Evolutionary conservation across 148 eudicot species (phyloP).

Genomic region (Spergularia bocconei): DNA sequence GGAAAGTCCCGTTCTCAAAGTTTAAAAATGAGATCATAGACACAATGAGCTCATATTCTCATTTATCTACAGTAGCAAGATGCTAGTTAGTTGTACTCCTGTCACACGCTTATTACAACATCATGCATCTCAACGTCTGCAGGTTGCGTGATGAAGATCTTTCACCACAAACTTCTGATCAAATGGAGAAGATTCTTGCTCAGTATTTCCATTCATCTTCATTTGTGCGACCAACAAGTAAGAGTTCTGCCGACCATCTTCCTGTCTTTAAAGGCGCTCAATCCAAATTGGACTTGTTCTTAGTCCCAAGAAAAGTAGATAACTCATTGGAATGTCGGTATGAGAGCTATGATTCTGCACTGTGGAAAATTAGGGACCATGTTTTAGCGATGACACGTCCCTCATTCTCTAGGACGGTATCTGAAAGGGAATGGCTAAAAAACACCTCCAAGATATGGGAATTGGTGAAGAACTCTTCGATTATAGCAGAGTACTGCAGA

Average conservation of each 20-base stretch:
- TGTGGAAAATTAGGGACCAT: slow-evolving; percentile 75
- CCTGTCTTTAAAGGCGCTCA: slow-evolving; percentile 19
- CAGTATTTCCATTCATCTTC: slow-evolving; percentile 65
- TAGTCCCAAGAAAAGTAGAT: slow-evolving; percentile 62
- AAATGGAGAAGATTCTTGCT: slow-evolving; percentile 51
- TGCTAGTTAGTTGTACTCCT: background rate
- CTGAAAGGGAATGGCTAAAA: slow-evolving; percentile 91
- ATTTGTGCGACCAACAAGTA: slow-evolving; percentile 40
- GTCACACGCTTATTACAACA: background rate
- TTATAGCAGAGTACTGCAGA: slow-evolving; percentile 60
- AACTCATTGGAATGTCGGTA: slow-evolving; percentile 34
- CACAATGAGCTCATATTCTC: too few relatives aligned
- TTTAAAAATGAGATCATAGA: too few relatives aligned
- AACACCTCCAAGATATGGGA: slow-evolving; percentile 89
- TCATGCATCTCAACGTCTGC: slow-evolving; percentile 18
- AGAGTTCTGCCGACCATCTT: slow-evolving; percentile 27
- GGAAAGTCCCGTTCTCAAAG: too few relatives aligned
- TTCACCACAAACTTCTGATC: slow-evolving; percentile 37
- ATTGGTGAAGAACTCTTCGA: slow-evolving; percentile 60
- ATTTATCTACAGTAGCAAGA: background rate
- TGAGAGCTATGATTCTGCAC: slow-evolving; percentile 53
- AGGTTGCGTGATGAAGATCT: slow-evolving; percentile 69
- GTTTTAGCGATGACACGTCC: slow-evolving; percentile 69
- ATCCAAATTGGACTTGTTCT: slow-evolving; percentile 35
- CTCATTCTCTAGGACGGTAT: slow-evolving; percentile 62